These are phyloP conservation scores for Begonia loranthoides DNA, from an alignment of 306 rosid species.

Conservation along the genomic window DNA sequence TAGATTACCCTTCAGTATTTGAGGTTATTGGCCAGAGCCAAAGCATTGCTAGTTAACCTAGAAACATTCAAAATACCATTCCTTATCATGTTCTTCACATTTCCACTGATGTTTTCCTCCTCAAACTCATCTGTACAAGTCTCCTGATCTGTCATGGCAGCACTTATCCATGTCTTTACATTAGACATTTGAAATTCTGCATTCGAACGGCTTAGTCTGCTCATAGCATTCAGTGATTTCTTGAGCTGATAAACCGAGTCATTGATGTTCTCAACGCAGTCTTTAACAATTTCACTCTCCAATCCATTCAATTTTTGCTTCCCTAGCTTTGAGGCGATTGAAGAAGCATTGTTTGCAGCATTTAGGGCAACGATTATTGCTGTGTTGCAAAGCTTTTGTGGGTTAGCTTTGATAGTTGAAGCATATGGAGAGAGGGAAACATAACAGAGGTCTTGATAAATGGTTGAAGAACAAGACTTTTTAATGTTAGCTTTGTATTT, in stretches of 20 bases:
- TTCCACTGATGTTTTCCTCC: background rate
- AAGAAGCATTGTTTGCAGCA: constrained; percentile 12
- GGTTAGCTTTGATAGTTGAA: constrained; percentile 23
- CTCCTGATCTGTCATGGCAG: constrained; percentile 19
- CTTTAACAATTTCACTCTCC: constrained; percentile 18
- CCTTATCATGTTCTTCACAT: constrained; percentile 6
- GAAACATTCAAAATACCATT: constrained; percentile 7
- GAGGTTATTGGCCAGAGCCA: constrained; percentile 19
- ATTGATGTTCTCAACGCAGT: constrained; percentile 21
- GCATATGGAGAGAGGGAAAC: constrained; percentile 25
- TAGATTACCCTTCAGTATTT: background rate
- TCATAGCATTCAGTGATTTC: constrained; percentile 3
- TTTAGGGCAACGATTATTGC: constrained; percentile 23
- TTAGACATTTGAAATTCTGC: constrained; percentile 6
- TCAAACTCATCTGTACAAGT: constrained; percentile 27
- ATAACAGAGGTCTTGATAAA: constrained; percentile 16
- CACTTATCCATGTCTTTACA: constrained; percentile 29
- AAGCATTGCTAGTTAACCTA: constrained; percentile 21
- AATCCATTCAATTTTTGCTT: background rate
- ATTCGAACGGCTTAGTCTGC: background rate
- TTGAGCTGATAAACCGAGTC: constrained; percentile 15
- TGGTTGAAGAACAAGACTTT: no score
- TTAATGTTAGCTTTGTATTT: no score
- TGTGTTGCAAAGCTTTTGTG: constrained; percentile 21
- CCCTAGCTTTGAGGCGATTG: constrained; percentile 13